These are phyloP conservation scores for Saxophila tyrrhenica DNA, from an alignment of 495 filamentous ascomycete genomes.

Conservation along the genomic window DNA sequence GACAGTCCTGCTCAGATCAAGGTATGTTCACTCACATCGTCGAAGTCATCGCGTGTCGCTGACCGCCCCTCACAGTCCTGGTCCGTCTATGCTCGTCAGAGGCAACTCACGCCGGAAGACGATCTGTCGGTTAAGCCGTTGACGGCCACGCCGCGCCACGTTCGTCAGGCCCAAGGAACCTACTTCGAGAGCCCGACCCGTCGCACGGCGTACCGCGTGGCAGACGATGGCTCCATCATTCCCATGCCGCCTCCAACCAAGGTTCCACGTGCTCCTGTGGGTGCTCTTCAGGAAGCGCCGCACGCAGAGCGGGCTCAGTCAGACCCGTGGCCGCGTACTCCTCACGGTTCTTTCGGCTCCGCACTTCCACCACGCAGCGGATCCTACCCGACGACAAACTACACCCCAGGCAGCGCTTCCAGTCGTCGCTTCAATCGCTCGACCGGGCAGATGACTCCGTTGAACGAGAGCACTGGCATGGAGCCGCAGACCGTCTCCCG, in stretches of 20 bases:
- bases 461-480: no score
- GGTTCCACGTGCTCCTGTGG: neutral
- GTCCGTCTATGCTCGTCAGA: neutral
- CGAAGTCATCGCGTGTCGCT: neutral
- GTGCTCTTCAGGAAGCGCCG: neutral
- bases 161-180: neutral
- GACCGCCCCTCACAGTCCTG: neutral
- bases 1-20: neutral
- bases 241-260: neutral
- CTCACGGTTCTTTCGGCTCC: neutral
- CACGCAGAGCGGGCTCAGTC: neutral
- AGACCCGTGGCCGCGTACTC: neutral
- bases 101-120: neutral
- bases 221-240: slow-evolving; percentile 5
- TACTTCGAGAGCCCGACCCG: slow-evolving; percentile 13
- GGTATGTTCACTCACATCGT: slow-evolving; percentile 1
- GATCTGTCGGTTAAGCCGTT: neutral
- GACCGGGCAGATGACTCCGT: no score
- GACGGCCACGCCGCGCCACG: neutral
- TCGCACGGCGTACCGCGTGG: slow-evolving; percentile 9
- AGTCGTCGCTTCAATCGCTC: no score
- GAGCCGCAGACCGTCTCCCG: slow-evolving; percentile 10
- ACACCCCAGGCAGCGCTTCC: neutral
- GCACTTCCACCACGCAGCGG: neutral
- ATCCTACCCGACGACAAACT: neutral